Conservation (phyloP, 2,329 filamentous ascomycete species). For the Fusarium sp. region DNA sequence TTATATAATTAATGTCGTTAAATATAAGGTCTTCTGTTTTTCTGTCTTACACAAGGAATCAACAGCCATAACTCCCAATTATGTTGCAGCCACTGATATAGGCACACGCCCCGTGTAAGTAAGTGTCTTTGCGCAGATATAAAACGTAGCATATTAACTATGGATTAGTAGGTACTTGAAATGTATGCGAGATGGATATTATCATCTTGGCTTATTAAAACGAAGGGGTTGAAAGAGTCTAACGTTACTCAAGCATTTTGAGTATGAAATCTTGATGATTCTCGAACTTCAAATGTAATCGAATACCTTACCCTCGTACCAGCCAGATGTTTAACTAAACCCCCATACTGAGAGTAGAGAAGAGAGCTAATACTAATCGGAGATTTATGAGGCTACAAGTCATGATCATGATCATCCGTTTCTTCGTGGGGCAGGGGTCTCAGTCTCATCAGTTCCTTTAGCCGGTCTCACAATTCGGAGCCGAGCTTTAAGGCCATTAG, state of each 20-base stretch:
- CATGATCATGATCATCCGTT: conserved; percentile 29
- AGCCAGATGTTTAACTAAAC: neutral
- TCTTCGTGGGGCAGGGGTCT: conserved; percentile 13
- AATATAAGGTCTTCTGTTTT: no score
- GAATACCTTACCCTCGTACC: neutral
- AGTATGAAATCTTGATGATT: neutral
- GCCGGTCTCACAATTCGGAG: conserved; percentile 12
- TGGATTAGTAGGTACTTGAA: neutral
- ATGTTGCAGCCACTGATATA: no score
- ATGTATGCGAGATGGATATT: neutral
- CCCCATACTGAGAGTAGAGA: neutral
- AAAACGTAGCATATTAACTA: neutral
- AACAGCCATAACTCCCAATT: no score
- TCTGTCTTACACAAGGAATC: no score
- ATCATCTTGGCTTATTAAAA: no score
- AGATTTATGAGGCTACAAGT: conserved; percentile 1
- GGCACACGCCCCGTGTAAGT: neutral
- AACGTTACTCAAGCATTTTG: neutral
- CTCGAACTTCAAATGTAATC: neutral
- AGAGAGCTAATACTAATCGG: neutral
- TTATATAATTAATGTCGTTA: no score
- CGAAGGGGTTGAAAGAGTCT: neutral
- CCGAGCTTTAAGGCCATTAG: neutral
- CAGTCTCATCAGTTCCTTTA: neutral
- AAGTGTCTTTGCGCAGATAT: neutral